A percentile compares a stretch with the other conserved stretches of the same genome.
Conservation (phyloP, 1,284 basidiomycete species). For the Schizopora paradoxa region DNA sequence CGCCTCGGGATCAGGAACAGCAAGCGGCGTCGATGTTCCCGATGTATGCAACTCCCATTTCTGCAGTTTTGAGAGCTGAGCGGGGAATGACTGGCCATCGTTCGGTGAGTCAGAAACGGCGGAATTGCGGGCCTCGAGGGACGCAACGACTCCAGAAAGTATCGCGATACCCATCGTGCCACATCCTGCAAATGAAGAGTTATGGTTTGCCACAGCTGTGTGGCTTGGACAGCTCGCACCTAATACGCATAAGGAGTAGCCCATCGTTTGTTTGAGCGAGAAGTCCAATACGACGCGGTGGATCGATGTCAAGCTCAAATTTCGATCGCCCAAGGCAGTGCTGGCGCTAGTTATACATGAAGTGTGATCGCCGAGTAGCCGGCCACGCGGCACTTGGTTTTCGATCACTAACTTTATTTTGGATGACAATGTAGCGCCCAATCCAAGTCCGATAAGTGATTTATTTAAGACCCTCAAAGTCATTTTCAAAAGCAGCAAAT, state of each 20-base stretch:
- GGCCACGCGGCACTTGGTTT: too few species aligned
- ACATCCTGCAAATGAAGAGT: constrained; percentile 59
- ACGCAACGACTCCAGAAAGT: constrained; percentile 83
- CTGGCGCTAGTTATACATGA: too few species aligned
- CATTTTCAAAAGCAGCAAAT: too few species aligned
- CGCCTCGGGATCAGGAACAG: constrained; percentile 51
- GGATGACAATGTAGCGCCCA: too few species aligned
- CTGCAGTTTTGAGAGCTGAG: too few species aligned
- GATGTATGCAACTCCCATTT: constrained; percentile 84
- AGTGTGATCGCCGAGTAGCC: too few species aligned
- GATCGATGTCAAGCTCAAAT: too few species aligned
- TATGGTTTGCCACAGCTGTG: neutral
- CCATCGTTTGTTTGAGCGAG: constrained; percentile 29
- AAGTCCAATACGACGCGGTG: too few species aligned
- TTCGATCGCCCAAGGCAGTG: too few species aligned
- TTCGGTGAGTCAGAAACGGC: constrained; percentile 26
- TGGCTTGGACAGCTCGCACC: constrained; percentile 21
- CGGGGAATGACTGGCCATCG: constrained; percentile 6
- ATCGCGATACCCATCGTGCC: constrained; percentile 99
- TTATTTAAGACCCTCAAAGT: too few species aligned
- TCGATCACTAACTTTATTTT: too few species aligned
- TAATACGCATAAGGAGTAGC: constrained; percentile 38
- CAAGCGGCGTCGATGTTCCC: constrained; percentile 74
- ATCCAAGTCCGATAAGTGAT: too few species aligned
- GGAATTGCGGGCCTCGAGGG: constrained; percentile 55